Conservation (phyloP, 176 grass and related monocot genomes). For the Leersia perrieri region DNA sequence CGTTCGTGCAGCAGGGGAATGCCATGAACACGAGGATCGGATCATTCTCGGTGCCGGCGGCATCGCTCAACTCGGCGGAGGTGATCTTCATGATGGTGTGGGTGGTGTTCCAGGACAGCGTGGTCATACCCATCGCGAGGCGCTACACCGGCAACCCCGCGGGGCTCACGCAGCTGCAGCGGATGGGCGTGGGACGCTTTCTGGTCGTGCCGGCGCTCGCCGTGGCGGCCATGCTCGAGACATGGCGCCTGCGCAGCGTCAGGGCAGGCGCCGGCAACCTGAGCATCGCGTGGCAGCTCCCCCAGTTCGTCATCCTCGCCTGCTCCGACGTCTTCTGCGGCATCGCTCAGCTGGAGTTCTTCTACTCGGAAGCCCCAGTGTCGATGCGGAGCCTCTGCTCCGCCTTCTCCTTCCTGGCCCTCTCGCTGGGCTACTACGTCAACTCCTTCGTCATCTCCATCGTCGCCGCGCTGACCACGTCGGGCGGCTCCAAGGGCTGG, state of each 20-base stretch:
- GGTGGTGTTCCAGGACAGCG: slow-evolving; percentile 59
- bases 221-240: slow-evolving; percentile 49
- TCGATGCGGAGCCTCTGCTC: slow-evolving; percentile 70
- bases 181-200: slow-evolving; percentile 69
- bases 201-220: slow-evolving; percentile 54
- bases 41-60: slow-evolving; percentile 71
- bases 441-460: slow-evolving; percentile 57
- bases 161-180: slow-evolving; percentile 70
- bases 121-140: slow-evolving; percentile 53
- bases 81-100: slow-evolving; percentile 73
- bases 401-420: slow-evolving; percentile 59
- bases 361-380: slow-evolving; percentile 59
- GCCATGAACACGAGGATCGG: slow-evolving; percentile 61
- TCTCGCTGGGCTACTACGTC: slow-evolving; percentile 76
- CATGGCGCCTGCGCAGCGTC: slow-evolving; percentile 44
- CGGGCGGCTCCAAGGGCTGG: slow-evolving; percentile 48
- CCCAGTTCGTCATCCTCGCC: slow-evolving; percentile 62
- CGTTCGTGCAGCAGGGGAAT: slow-evolving; percentile 84
- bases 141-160: slow-evolving; percentile 43
- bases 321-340: slow-evolving; percentile 81
- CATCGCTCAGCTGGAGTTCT: slow-evolving; percentile 79
- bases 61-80: slow-evolving; percentile 63
- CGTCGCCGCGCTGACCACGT: slow-evolving; percentile 27
- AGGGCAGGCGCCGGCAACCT: slow-evolving; percentile 32
- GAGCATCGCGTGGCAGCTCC: slow-evolving; percentile 80